These are phyloP conservation scores for Diaporthe citriasiana DNA, from an alignment of 2,329 filamentous ascomycete species.

Conservation along the genomic window DNA sequence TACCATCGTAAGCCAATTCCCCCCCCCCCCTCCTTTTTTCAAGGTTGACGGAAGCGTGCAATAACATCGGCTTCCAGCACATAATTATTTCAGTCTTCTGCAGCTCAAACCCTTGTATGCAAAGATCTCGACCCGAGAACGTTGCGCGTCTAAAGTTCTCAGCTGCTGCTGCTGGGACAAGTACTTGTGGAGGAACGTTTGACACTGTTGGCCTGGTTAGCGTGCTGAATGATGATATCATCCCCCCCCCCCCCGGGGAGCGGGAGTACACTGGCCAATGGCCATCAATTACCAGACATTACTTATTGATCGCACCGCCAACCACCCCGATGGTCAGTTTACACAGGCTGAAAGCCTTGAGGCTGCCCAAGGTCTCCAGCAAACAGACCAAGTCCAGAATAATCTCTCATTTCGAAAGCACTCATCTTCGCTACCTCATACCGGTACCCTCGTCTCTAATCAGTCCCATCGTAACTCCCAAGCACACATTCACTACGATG, in stretches of 20 bases:
- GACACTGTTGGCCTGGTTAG: not conserved
- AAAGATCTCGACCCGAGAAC: not conserved
- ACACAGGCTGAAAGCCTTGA: not conserved
- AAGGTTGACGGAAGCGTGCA: not conserved
- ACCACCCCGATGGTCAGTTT: not conserved
- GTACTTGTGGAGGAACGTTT: not conserved
- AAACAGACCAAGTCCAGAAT: not conserved
- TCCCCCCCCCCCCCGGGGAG: not conserved
- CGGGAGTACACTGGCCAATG: not conserved
- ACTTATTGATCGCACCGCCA: not conserved
- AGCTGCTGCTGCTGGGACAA: no score
- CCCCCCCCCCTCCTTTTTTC: no score
- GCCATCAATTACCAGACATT: not conserved
- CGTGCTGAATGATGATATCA: slow-evolving; percentile 36
- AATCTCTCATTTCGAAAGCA: not conserved
- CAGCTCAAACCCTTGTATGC: not conserved
- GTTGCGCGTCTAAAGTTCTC: not conserved
- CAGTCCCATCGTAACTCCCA: not conserved
- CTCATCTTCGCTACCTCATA: not conserved
- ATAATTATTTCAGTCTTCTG: not conserved
- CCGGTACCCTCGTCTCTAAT: not conserved
- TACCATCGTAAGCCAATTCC: not conserved
- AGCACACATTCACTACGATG: slow-evolving; percentile 47
- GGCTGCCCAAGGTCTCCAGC: not conserved
- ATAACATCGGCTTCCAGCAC: not conserved